A percentile compares a stretch with the other conserved stretches of the same genome.
These are phyloP conservation scores for Gossypioides kirkii DNA, from an alignment of 345 rosid genomes.

Conservation along the genomic window DNA sequence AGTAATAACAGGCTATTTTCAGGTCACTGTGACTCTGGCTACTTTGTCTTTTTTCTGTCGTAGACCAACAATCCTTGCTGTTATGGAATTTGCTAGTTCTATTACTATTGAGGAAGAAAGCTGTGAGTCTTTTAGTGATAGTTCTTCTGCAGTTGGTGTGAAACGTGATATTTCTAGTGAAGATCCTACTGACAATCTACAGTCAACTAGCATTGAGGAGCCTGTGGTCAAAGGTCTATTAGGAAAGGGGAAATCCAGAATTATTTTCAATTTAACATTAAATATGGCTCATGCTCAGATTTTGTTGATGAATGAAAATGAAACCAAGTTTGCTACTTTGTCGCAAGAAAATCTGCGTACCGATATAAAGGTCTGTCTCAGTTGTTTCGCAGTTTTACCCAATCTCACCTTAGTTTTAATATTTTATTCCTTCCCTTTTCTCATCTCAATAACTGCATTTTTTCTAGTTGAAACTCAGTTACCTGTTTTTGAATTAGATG, in stretches of 20 bases:
- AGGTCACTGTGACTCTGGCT: conserved; percentile 80
- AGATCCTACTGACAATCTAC: conserved; percentile 37
- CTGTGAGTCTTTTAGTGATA: conserved; percentile 50
- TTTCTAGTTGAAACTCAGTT: background rate
- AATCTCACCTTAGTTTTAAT: background rate
- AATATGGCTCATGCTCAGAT: conserved; percentile 92
- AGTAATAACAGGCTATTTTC: conserved; percentile 24
- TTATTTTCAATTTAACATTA: conserved; percentile 67
- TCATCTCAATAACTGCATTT: background rate
- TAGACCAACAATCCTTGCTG: conserved; percentile 87
- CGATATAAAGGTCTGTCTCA: conserved; percentile 61
- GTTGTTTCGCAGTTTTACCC: conserved; percentile 8
- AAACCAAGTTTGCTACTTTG: conserved; percentile 76
- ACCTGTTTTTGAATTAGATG: background rate
- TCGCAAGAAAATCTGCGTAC: conserved; percentile 84
- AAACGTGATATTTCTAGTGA: conserved; percentile 37
- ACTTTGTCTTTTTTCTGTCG: conserved; percentile 92
- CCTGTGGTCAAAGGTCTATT: conserved; percentile 77
- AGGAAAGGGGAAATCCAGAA: conserved; percentile 91
- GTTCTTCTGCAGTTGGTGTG: conserved; percentile 42
- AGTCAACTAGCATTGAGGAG: conserved; percentile 31
- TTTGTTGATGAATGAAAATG: conserved; percentile 87
- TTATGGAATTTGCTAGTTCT: conserved; percentile 83
- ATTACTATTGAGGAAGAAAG: conserved; percentile 57
- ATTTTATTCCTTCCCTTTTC: background rate